Evolutionary conservation across 2,329 filamentous ascomycete genomes (phyloP).

Genomic region (Aotearoamyces nothofagi): DNA sequence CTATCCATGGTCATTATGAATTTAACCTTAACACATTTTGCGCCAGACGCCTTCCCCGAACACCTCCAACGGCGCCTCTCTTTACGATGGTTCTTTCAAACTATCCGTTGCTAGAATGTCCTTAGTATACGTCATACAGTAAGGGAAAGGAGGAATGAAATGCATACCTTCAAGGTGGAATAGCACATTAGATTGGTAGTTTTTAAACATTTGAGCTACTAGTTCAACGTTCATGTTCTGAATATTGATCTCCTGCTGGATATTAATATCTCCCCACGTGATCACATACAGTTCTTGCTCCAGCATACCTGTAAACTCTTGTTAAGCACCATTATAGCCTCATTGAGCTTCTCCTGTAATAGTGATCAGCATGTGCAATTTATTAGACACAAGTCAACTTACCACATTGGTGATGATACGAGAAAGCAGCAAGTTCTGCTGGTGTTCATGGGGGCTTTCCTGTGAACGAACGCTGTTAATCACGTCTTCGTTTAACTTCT

Average conservation of each 20-base stretch:
- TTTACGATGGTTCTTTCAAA: constrained; percentile 57
- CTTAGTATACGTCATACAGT: constrained; percentile 7
- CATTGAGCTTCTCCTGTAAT: constrained; percentile 92
- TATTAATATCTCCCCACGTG: constrained; percentile 2
- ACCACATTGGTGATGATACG: constrained; percentile 97
- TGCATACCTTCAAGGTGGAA: constrained; percentile 84
- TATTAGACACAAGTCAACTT: no score
- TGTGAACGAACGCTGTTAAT: no score
- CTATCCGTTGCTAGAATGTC: constrained; percentile 57
- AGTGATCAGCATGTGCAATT: no score
- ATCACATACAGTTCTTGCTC: constrained; percentile 1
- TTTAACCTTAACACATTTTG: no score
- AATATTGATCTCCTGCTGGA: constrained; percentile 87
- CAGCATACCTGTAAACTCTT: constrained; percentile 64
- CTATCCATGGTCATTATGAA: no score
- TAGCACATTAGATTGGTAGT: constrained; percentile 94
- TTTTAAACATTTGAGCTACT: constrained; percentile 99
- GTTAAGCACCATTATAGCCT: constrained; percentile 84
- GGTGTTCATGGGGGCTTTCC: constrained; percentile 96
- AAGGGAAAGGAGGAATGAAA: constrained; percentile 5
- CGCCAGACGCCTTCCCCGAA: no score
- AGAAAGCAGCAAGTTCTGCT: constrained; percentile 83
- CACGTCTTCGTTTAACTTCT: no score
- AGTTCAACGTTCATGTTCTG: constrained; percentile 98
- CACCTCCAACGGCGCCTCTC: no score